These are phyloP conservation scores for Globisporangium abappressorium DNA, from an alignment of 352 stramenopile genomes.

Conservation along the genomic window DNA sequence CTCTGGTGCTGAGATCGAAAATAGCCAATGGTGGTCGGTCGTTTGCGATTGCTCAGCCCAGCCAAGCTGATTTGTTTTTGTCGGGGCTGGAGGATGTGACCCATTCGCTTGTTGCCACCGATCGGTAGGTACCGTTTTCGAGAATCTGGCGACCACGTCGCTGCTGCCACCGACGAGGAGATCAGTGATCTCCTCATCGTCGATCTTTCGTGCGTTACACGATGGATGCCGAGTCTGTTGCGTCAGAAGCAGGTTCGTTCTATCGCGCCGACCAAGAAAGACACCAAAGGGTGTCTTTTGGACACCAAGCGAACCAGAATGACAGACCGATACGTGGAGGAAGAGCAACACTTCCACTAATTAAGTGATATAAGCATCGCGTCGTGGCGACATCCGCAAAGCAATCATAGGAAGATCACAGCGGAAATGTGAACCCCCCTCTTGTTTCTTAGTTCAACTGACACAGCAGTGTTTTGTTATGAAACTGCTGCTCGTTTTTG, in stretches of 20 bases:
- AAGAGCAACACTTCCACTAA: no score
- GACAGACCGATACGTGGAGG: no score
- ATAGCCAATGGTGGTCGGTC: not conserved
- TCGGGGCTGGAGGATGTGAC: not conserved
- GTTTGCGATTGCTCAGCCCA: not conserved
- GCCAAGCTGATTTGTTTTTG: slow-evolving; percentile 3
- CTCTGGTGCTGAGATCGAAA: not conserved
- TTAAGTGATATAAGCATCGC: no score
- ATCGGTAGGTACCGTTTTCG: not conserved
- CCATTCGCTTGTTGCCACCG: not conserved
- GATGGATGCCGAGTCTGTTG: not conserved
- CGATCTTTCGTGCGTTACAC: not conserved
- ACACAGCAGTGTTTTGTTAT: no score
- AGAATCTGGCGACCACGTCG: not conserved
- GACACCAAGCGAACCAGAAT: no score
- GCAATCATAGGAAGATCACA: no score
- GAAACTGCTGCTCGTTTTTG: no score
- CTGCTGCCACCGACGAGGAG: not conserved
- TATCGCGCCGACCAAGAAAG: not conserved
- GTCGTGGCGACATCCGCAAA: no score
- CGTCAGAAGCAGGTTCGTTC: not conserved
- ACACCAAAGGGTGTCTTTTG: no score
- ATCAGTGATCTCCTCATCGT: not conserved
- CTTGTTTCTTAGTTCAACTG: no score
- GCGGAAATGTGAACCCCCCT: no score